Conservation (phyloP, 2,329 filamentous ascomycete genomes). For the Trichophaea hybrida region DNA sequence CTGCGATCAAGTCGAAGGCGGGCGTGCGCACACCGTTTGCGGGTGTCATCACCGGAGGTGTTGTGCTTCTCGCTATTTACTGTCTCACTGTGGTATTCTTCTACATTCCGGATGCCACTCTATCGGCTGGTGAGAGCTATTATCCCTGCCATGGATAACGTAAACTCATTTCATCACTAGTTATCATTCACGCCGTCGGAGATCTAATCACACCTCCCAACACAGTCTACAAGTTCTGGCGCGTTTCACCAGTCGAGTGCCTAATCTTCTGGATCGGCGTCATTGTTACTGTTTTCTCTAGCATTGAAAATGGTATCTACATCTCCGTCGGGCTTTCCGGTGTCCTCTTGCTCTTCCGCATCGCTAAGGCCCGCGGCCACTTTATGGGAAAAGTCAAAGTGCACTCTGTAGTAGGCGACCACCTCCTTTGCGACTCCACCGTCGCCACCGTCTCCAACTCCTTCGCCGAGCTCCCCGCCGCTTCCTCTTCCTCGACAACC, state of each 20-base stretch:
- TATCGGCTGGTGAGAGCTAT: conserved; percentile 42
- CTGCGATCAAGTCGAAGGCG: conserved; percentile 93
- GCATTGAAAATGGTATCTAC: conserved; percentile 88
- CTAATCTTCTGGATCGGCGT: conserved; percentile 89
- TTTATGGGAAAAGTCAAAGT: conserved; percentile 75
- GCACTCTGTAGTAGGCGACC: conserved; percentile 68
- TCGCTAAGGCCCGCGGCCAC: conserved; percentile 65
- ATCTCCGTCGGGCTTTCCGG: conserved; percentile 64
- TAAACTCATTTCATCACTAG: conserved; percentile 28
- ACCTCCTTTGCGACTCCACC: conserved; percentile 40
- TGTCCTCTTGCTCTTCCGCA: conserved; percentile 65
- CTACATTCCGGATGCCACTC: conserved; percentile 70
- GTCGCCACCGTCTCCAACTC: background rate
- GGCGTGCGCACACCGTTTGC: conserved; percentile 84
- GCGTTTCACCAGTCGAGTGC: conserved; percentile 77
- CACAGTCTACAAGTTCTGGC: conserved; percentile 89
- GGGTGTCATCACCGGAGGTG: conserved; percentile 69
- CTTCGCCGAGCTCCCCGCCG: background rate
- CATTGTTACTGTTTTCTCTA: conserved; percentile 71
- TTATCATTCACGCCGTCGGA: conserved; percentile 91
- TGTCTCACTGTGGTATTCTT: conserved; percentile 78
- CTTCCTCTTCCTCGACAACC: background rate
- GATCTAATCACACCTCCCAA: conserved; percentile 86
- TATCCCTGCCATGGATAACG: background rate
- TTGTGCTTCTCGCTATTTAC: conserved; percentile 84